phyloP scores from a whole-genome alignment of 108 stramenopile species.

The Parietichytrium sp. region DNA sequence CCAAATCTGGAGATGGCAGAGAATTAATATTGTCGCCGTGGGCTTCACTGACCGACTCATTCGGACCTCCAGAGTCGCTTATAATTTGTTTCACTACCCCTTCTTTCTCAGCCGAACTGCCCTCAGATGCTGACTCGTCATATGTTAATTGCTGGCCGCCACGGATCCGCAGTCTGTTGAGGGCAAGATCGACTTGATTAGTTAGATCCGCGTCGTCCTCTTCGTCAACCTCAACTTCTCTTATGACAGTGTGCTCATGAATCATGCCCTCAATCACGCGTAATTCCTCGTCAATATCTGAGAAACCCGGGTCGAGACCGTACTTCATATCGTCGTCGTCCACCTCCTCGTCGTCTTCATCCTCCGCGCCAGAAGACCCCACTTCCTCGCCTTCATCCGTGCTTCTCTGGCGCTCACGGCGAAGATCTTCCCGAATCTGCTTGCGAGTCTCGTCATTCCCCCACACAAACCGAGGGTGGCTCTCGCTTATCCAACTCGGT shows the following conservation, averaged over 20 bases:
- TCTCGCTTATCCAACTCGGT: background rate
- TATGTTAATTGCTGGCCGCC: too few relatives aligned
- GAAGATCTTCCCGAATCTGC: background rate
- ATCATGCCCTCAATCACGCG: constrained; percentile 37
- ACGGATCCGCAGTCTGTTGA: too few relatives aligned
- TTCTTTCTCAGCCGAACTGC: too few relatives aligned
- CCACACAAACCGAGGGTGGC: constrained; percentile 9
- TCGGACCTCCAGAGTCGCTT: too few relatives aligned
- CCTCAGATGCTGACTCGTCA: too few relatives aligned
- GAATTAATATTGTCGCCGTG: too few relatives aligned
- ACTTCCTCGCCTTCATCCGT: background rate
- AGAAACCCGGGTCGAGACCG: background rate
- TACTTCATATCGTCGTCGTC: constrained; percentile 1
- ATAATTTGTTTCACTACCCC: too few relatives aligned
- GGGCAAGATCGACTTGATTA: too few relatives aligned
- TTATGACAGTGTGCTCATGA: background rate
- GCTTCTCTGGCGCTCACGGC: background rate
- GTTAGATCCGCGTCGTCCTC: background rate
- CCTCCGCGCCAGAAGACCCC: background rate
- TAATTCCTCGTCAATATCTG: constrained; percentile 22
- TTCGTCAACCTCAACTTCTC: constrained; percentile 13
- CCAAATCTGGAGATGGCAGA: too few relatives aligned
- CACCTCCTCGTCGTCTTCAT: constrained; percentile 20
- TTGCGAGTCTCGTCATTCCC: background rate
- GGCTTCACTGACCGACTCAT: too few relatives aligned